These are phyloP conservation scores for Trametes sp. DNA, from an alignment of 1,284 basidiomycete species.

Conservation along the genomic window DNA sequence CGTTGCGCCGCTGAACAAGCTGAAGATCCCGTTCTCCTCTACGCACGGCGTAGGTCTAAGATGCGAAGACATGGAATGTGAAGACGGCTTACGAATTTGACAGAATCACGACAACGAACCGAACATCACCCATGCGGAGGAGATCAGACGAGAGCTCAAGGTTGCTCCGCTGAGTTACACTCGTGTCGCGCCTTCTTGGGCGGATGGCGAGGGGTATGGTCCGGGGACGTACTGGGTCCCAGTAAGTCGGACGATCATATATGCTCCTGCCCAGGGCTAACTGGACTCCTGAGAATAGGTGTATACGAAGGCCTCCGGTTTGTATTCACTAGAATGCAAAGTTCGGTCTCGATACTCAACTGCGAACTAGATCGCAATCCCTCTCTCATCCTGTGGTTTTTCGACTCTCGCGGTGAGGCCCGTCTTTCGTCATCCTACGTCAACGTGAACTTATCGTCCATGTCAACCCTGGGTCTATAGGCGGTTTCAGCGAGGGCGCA, in stretches of 20 bases:
- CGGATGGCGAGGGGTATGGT: constrained; percentile 64
- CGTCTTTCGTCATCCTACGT: no score
- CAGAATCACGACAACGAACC: constrained; percentile 76
- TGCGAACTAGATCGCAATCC: constrained; percentile 53
- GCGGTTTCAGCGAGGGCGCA: constrained; percentile 54
- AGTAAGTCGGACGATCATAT: constrained; percentile 45
- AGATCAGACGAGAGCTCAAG: constrained; percentile 61
- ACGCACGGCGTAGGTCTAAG: constrained; percentile 59
- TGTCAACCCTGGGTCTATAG: no score
- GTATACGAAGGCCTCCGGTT: constrained; percentile 21
- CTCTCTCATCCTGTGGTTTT: constrained; percentile 70
- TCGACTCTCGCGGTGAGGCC: constrained; percentile 71
- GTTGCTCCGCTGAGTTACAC: constrained; percentile 71
- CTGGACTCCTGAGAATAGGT: constrained; percentile 4
- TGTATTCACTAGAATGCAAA: neutral
- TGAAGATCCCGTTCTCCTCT: constrained; percentile 44
- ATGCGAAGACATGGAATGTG: neutral
- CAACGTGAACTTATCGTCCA: no score
- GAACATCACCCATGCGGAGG: constrained; percentile 70
- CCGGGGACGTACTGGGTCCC: constrained; percentile 79
- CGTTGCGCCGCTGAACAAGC: constrained; percentile 45
- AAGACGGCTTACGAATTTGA: neutral
- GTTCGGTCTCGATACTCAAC: neutral
- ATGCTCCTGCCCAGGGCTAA: neutral
- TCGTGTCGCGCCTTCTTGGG: constrained; percentile 58